Conservation (phyloP, 805 yeast species). For the Wickerhamomyces alni region DNA sequence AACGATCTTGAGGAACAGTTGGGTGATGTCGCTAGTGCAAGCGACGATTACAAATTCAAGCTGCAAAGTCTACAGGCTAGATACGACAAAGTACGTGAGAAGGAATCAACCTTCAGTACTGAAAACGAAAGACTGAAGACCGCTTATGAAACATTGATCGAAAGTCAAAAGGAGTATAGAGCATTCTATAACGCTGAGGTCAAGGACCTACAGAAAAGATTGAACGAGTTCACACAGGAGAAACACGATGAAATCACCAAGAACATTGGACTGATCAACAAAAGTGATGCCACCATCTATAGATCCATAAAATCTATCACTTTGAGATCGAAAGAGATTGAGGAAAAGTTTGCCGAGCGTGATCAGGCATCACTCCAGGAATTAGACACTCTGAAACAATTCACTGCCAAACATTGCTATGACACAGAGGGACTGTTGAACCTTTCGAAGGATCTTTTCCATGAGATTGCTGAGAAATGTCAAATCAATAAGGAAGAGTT, state of each 20-base stretch:
- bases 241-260: slow-evolving; percentile 29
- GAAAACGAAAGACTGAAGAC: slow-evolving; percentile 52
- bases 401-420: slow-evolving; percentile 42
- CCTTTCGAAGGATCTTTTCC: slow-evolving; percentile 42
- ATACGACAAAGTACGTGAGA: slow-evolving; percentile 41
- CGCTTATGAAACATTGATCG: slow-evolving; percentile 52
- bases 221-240: slow-evolving; percentile 32
- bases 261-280: slow-evolving; percentile 31
- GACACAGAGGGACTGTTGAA: slow-evolving; percentile 38
- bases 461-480: slow-evolving; percentile 30
- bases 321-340: slow-evolving; percentile 42
- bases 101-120: slow-evolving; percentile 36
- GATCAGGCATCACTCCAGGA: slow-evolving; percentile 38
- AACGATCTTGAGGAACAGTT: slow-evolving; percentile 57
- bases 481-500: slow-evolving; percentile 16
- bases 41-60: slow-evolving; percentile 44
- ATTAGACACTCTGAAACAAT: slow-evolving; percentile 36
- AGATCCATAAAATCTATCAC: slow-evolving; percentile 43
- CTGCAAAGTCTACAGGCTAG: slow-evolving; percentile 45
- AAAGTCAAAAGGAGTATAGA: slow-evolving; percentile 47
- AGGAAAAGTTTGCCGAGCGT: slow-evolving; percentile 40
- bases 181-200: slow-evolving; percentile 41
- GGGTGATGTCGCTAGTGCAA: slow-evolving; percentile 38
- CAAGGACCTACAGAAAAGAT: slow-evolving; percentile 27
- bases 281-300: slow-evolving; percentile 44